A percentile compares a stretch with the other conserved stretches of the same genome.
These are phyloP conservation scores for Phytophthora citricola DNA, from an alignment of 352 stramenopile genomes.

Conservation along the genomic window DNA sequence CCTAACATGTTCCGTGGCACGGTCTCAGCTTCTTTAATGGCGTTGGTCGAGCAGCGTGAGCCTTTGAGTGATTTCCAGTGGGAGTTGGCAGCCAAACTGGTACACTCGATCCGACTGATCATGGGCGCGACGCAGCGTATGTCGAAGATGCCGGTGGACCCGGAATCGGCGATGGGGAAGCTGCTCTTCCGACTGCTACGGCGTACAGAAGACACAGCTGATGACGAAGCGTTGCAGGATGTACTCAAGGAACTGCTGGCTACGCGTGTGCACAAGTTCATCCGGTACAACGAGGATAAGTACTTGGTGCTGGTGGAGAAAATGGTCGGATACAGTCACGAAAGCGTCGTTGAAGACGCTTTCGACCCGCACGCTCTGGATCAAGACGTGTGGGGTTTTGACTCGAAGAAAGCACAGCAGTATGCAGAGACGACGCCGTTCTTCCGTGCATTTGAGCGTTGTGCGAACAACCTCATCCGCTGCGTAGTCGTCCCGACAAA, in stretches of 20 bases:
- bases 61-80: slow-evolving; percentile 59
- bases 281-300: slow-evolving; percentile 53
- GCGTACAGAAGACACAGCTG: slow-evolving; percentile 19
- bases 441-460: slow-evolving; percentile 32
- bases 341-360: slow-evolving; percentile 41
- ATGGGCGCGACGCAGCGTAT: slow-evolving; percentile 32
- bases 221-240: slow-evolving; percentile 13
- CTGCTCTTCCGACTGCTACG: slow-evolving; percentile 66
- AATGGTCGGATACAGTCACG: slow-evolving; percentile 57
- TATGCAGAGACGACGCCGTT: slow-evolving; percentile 32
- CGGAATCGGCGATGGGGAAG: slow-evolving; percentile 59
- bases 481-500: slow-evolving; percentile 22
- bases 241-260: slow-evolving; percentile 67
- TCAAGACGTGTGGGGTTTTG: slow-evolving; percentile 40
- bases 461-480: slow-evolving; percentile 47
- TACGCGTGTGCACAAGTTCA: slow-evolving; percentile 55
- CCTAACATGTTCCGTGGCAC: slow-evolving; percentile 80
- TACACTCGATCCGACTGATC: slow-evolving; percentile 60
- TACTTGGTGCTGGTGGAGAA: slow-evolving; percentile 54
- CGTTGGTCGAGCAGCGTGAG: slow-evolving; percentile 40
- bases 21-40: slow-evolving; percentile 54
- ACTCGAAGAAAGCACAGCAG: slow-evolving; percentile 19
- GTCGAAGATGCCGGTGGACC: slow-evolving; percentile 34
- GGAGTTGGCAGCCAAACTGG: slow-evolving; percentile 52
- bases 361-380: slow-evolving; percentile 52